Evolutionary conservation across 306 rosid species (phyloP), one percentile per base, ranked within the genome.

Genomic region (Citrullus mucosospermus): DNA sequence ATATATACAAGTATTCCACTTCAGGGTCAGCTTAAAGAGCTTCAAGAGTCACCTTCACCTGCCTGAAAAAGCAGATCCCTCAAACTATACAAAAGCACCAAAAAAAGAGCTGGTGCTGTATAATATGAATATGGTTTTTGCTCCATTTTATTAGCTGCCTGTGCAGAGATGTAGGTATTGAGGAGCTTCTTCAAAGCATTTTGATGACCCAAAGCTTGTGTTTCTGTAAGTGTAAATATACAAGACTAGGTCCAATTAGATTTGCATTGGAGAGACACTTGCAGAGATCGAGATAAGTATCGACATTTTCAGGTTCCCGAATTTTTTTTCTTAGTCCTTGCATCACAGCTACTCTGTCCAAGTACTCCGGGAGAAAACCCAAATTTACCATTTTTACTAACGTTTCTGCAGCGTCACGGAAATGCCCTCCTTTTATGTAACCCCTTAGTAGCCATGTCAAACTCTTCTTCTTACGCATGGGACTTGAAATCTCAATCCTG

Each of bases 381-480:
- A 87, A 77, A 72, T 91, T 86, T 38, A 95, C 87, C 97, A 95
- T 95, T 85, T 91, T 92, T 67, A 89, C 84, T 44, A 95, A 80
- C 4, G 97, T 91, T 69, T 91, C 91, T 6, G 96, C 97, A 6
- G 98, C 98, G 77, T 92, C 93, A 16, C 78, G 80, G 39, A 85
- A 92, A 88, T 95, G 97, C 1, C 97, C 97, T 3, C 98, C 98
- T 86, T 95, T 95, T 54, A 95, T 84, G 57, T 91, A 95, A 38
- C 98, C 98, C 87, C 97, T 86, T 53, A 95, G 80, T 78, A 95
- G 75, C 98, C 98, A 95, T n/a, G 92, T 88, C n/a, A 92, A 59
- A 41, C 89, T 91, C 86, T 84, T 95, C 92, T 87, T 92, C 84
- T 91, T 95, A 71, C 82, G 83, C n/a, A 79, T 81, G 2, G 93